Percentiles rank a stretch among this genome's conserved stretches.
Conservation (phyloP, 1,139 yeast genomes). For the Diutina ranongensis region DNA sequence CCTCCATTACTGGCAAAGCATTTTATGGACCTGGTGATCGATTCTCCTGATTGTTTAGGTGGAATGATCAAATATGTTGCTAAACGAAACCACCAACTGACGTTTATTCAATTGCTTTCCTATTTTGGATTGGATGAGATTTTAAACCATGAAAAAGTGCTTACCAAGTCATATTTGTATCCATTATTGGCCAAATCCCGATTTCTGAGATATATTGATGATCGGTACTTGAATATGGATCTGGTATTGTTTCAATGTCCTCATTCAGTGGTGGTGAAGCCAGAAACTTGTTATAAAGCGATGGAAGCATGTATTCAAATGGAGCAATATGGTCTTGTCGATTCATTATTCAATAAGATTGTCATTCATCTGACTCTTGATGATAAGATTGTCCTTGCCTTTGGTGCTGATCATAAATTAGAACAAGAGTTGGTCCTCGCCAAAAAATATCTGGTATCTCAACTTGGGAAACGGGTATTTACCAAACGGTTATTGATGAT, state of each 20-base stretch:
- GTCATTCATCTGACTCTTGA: conserved; percentile 9
- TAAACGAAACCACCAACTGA: conserved; percentile 12
- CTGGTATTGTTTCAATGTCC: conserved; percentile 11
- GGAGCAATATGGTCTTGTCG: conserved; percentile 20
- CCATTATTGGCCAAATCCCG: conserved; percentile 21
- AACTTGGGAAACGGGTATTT: conserved; percentile 15
- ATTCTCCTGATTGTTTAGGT: conserved; percentile 19
- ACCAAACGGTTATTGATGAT: conserved; percentile 17
- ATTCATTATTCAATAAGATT: conserved; percentile 24
- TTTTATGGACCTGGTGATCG: conserved; percentile 15
- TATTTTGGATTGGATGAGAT: conserved; percentile 21
- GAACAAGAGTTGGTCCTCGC: not conserved
- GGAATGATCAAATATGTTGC: conserved; percentile 19
- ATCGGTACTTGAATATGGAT: conserved; percentile 9
- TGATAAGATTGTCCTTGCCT: conserved; percentile 12
- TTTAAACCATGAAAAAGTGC: conserved; percentile 15
- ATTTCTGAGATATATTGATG: conserved; percentile 10
- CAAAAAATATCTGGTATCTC: conserved; percentile 1
- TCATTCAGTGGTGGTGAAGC: conserved; percentile 12
- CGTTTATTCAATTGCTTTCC: conserved; percentile 18
- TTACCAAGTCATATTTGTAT: conserved; percentile 14
- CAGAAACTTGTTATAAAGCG: conserved; percentile 16
- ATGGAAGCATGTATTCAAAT: conserved; percentile 22
- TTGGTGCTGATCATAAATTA: conserved; percentile 9
- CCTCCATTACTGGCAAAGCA: conserved; percentile 11